Base-by-base conservation (phyloP, 331 rosid genomes). In the Cydonia oblonga region DNA sequence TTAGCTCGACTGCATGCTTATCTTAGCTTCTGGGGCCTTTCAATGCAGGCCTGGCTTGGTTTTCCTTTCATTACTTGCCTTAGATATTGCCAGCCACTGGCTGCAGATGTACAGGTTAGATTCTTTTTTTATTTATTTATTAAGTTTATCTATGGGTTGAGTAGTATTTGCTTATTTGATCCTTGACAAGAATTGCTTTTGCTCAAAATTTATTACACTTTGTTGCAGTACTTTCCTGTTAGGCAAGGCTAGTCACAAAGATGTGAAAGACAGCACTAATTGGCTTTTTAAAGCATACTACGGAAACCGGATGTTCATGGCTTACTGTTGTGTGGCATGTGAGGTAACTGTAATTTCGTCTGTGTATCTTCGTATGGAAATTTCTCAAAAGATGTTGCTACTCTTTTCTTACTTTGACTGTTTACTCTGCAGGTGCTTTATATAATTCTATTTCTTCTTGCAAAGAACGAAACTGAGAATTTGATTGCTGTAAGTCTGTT, bases 41-140 rank as follows among this genome's bases (percentile, higher is more conserved):
- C 49, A 81, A 73, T 89, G 79, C 81, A 91, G 96, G 92, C 97
- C 97, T 80, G 96, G 97, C 78, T 75, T 89, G 75, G 71, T 80
- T 76, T 95, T 95, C 82, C 68, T 91, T 80, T 89, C 96, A 80
- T 78, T 93, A 84, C 96, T 93, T 49, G 96, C 98, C 74, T 83
- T 93, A 74, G 98, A 93, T 79, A 91, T 93, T 85, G 87, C 80
- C 20, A 93, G 98, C 90, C 98, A 93, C 86, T 93, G 98, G 98
- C 78, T 93, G 64, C 98, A 93, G 85, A 93, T 91, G 98, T 93
- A 91, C 90, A 93, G 98, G 98, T 93, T 71, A 32, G 68, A 61
- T 35, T 49, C 71, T 66, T 33, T 12, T 54, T 44, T 14, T 32
- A n/a, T n/a, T n/a, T n/a, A n/a, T 46, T 54, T 58, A 22, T 9